phyloP scores from a whole-genome alignment of 495 filamentous ascomycete species.

The Bathelium albidoporum region DNA sequence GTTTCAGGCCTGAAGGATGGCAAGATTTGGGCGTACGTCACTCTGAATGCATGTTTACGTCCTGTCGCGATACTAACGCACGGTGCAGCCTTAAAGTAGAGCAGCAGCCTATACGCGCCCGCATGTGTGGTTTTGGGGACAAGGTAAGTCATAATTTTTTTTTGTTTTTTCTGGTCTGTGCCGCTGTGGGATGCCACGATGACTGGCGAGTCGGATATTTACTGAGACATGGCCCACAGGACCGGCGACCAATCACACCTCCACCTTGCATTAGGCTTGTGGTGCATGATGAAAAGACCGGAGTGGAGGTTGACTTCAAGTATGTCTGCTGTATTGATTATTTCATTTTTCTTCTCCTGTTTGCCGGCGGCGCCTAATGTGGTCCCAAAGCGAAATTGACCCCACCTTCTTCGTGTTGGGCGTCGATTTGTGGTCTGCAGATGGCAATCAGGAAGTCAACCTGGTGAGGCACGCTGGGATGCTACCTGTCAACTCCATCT shows the following conservation, averaged over 20 bases:
- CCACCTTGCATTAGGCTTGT: constrained; percentile 85
- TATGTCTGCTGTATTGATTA: constrained; percentile 37
- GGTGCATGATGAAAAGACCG: constrained; percentile 65
- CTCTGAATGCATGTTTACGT: background rate
- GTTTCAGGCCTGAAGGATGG: background rate
- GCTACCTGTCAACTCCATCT: constrained; percentile 79
- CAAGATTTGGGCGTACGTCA: background rate
- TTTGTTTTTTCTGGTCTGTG: constrained; percentile 1
- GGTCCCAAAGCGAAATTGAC: constrained; percentile 53
- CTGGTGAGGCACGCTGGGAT: constrained; percentile 67
- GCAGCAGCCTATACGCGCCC: constrained; percentile 86
- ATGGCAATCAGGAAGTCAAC: constrained; percentile 83
- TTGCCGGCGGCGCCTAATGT: background rate
- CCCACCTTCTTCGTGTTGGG: constrained; percentile 85
- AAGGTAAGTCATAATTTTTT: constrained; percentile 71
- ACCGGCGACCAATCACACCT: constrained; percentile 90
- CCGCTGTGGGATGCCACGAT: background rate
- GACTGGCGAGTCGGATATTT: background rate
- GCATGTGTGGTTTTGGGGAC: constrained; percentile 98
- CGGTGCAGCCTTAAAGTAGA: constrained; percentile 62
- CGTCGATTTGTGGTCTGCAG: constrained; percentile 82
- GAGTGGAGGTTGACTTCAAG: constrained; percentile 85
- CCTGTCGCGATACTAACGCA: background rate
- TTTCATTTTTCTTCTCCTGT: constrained; percentile 11
- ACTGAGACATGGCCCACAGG: constrained; percentile 39